Evolutionary conservation across 2,329 filamentous ascomycete genomes (phyloP).

Genomic region (Fusarium concolor): DNA sequence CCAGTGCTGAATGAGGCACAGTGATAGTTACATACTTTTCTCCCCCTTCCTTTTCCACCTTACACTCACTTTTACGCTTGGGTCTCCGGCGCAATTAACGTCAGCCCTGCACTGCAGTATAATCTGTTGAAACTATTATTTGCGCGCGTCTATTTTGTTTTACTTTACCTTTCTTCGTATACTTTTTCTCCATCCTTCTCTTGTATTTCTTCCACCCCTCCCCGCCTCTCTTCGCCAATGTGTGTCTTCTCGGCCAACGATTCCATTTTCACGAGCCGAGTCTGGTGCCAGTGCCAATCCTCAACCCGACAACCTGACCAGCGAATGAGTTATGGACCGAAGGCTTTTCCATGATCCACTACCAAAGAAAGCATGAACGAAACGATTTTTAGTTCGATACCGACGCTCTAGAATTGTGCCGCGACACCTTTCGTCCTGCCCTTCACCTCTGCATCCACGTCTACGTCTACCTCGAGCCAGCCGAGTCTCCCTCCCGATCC

Average conservation of each 20-base stretch:
- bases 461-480: conserved; percentile 13
- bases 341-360: conserved; percentile 46
- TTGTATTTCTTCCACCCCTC: not conserved
- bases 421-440: conserved; percentile 30
- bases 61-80: conserved; percentile 20
- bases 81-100: conserved; percentile 31
- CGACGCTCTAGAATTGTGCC: conserved; percentile 36
- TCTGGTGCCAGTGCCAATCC: conserved; percentile 44
- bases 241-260: conserved; percentile 51
- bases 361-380: conserved; percentile 52
- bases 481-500: conserved; percentile 20
- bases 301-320: conserved; percentile 40
- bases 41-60: conserved; percentile 8
- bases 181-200: not conserved
- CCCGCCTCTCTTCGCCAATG: conserved; percentile 50
- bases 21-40: conserved; percentile 1
- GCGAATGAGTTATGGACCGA: conserved; percentile 52
- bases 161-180: conserved; percentile 17
- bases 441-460: conserved; percentile 19
- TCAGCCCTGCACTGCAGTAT: conserved; percentile 11
- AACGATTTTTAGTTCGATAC: conserved; percentile 45
- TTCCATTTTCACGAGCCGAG: conserved; percentile 53
- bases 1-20: not conserved
- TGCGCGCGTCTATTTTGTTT: conserved; percentile 14
- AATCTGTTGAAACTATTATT: conserved; percentile 7